Evolutionary conservation across 192 early-diverging fungal genomes (phyloP).

Genomic region (Mortierella hygrophila): DNA sequence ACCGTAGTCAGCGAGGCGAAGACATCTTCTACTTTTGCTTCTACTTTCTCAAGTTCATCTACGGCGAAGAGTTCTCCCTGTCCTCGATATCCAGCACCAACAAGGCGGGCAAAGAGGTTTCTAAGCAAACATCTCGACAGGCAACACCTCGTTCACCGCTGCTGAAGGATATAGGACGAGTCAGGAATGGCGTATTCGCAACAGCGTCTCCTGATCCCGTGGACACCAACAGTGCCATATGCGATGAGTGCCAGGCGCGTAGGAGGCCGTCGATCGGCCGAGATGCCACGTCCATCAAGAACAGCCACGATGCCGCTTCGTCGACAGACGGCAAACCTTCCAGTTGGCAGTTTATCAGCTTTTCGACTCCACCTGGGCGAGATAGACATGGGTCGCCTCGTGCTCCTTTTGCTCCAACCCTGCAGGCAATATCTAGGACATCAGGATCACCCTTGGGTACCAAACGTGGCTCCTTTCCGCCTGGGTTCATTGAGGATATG

Average conservation of each 20-base stretch:
- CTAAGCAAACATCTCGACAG: slow-evolving; percentile 9
- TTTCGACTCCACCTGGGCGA: slow-evolving; percentile 41
- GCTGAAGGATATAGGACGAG: slow-evolving; percentile 30
- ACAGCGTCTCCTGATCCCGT: neutral
- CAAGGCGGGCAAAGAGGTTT: slow-evolving; percentile 8
- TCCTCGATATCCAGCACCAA: slow-evolving; percentile 23
- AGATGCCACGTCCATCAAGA: neutral
- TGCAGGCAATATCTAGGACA: slow-evolving; percentile 7
- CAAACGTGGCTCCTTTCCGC: neutral
- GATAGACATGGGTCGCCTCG: slow-evolving; percentile 38
- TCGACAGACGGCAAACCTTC: slow-evolving; percentile 52
- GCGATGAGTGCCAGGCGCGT: slow-evolving; percentile 28
- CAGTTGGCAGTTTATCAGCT: slow-evolving; percentile 47
- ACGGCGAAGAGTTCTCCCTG: slow-evolving; percentile 49
- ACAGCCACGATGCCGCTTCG: slow-evolving; percentile 33
- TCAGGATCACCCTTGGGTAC: slow-evolving; percentile 15
- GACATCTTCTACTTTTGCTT: slow-evolving; percentile 60
- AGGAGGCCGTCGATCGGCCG: slow-evolving; percentile 32
- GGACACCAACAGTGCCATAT: slow-evolving; percentile 11
- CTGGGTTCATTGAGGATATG: slow-evolving; percentile 19
- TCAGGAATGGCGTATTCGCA: slow-evolving; percentile 6
- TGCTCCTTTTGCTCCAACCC: slow-evolving; percentile 23
- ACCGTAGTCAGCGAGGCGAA: slow-evolving; percentile 52
- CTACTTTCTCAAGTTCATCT: slow-evolving; percentile 54
- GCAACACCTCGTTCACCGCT: slow-evolving; percentile 20